A percentile compares a stretch with the other conserved stretches of the same genome.
Conservation (phyloP, 2,329 filamentous ascomycete genomes). For the Harringtonia lauricola region DNA sequence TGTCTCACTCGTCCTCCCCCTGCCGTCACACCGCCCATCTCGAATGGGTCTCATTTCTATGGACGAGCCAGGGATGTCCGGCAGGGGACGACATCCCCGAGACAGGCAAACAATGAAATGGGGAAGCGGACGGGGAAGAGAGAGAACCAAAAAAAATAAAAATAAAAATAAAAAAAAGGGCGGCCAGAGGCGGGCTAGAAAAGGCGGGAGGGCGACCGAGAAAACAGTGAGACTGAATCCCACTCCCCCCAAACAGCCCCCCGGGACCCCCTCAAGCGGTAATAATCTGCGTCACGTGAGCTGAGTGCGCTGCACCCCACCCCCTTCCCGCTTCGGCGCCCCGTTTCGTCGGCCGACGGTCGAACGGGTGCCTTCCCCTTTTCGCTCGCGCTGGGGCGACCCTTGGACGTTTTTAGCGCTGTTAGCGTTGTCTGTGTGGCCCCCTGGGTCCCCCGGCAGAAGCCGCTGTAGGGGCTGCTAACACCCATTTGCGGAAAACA, state of each 20-base stretch:
- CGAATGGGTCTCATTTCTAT: too few relatives aligned
- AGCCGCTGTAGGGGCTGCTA: background rate
- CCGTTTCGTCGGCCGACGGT: conserved; percentile 9
- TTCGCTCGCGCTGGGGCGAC: conserved; percentile 4
- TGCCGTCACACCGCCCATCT: too few relatives aligned
- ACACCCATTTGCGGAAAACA: too few relatives aligned
- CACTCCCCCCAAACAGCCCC: background rate
- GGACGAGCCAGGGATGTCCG: too few relatives aligned
- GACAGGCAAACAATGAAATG: too few relatives aligned
- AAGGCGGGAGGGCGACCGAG: background rate
- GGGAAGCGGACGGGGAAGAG: too few relatives aligned
- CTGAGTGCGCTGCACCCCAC: conserved; percentile 9
- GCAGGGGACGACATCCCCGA: too few relatives aligned
- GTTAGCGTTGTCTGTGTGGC: background rate
- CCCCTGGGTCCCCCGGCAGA: background rate
- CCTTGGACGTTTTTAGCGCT: conserved; percentile 6
- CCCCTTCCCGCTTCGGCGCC: conserved; percentile 7
- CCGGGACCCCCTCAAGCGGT: background rate
- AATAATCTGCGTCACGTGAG: conserved; percentile 10
- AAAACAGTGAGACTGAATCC: background rate
- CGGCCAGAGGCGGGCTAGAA: background rate
- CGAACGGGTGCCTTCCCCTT: conserved; percentile 12
- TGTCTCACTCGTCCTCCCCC: too few relatives aligned
- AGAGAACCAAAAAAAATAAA: background rate
- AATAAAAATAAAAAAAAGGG: conserved; percentile 1